Base-by-base conservation (phyloP, 805 yeast genomes). In the Candida fluviatilis region DNA sequence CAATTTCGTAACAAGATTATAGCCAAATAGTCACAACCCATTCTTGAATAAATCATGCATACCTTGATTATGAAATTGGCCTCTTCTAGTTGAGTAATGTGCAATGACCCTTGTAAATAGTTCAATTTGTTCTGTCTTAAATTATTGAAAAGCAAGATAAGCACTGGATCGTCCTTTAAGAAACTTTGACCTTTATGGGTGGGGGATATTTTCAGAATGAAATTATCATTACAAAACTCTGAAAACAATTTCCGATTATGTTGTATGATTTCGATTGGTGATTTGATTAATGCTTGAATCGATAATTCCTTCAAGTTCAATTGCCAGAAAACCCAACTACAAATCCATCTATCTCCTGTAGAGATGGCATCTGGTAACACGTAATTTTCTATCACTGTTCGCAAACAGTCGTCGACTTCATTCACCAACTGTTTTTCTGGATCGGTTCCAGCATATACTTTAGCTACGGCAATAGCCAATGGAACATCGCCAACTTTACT, bases 21-120 rank as follows among this genome's bases (percentile, higher is more conserved):
- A 0, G 89, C 80, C 30, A 91, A 57, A 42, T 80, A 76, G 50
- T 90, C 95, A 61, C 98, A 90, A 0, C 98, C 98, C 96, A 90
- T 87, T 40, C 95, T 69, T 12, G 78, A 71, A 51, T 88, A 85
- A 43, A 88, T 82, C 26, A 73, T 64, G 5, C 84, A 71, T 5
- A 82, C 82, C 45, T 80, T 76, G 10, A 76, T 51, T 12, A 89
- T 72, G 50, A 82, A 80, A 4, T 71, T 65, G 39, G 75, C 77
- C 50, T 91, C 97, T 30, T 59, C 60, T 2, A 44, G 41, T 1
- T 69, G 62, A 19, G 60, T 60, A 7, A 77, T 57, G 5, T 69
- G 65, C 4, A 69, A 49, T 0, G 81, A 68, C 2, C 81, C 84
- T 39, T 67, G 54, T 32, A 73, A 65, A 39, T 78, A 76, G 28